Evolutionary conservation across 331 rosid species (phyloP), one percentile per base, ranked within the genome.

Genomic region (Telfairia occidentalis): DNA sequence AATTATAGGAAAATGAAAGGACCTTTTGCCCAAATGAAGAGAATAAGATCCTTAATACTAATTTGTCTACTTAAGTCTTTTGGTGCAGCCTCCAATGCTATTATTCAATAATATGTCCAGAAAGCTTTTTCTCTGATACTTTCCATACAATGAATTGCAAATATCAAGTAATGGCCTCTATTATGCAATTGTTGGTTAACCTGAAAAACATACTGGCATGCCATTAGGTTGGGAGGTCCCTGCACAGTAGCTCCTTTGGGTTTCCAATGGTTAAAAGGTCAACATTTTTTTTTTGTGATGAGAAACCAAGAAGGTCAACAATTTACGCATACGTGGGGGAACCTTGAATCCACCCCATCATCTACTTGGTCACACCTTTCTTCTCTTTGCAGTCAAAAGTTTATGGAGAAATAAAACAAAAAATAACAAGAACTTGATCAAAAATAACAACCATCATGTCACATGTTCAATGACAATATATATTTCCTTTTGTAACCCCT

Each of bases 401-500:
- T 57, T 10, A 57, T 57, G 34, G 63, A 26, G 15, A 54, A 54
- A 54, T 23, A 54, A 21, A 54, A 54, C 60, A 54, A 53, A 54
- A 21, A 54, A 21, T 54, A 54, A 21, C 64, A 58, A 30, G 42
- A 63, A 18, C 29, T 63, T 8, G 3, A 35, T 63, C 13, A 54
- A 21, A 54, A 54, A 10, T 24, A 7, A n/a, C 29, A 46, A 15
- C 10, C 61, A 5, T 6, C 72, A 42, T 19, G 19, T 78, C 49
- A 70, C 80, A 70, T 21, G 40, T 24, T 69, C 15, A 19, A 37
- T 38, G 75, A 74, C 34, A 55, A 28, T 63, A n/a, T 63, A 34
- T 63, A 63, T 35, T 30, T 13, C 52, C 21, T 50, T n/a, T n/a
- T n/a, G n/a, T n/a, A n/a, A n/a, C n/a, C n/a, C n/a, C n/a, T n/a